Base-by-base conservation (phyloP, 345 rosid species). In the Hypericum androsaemum region DNA sequence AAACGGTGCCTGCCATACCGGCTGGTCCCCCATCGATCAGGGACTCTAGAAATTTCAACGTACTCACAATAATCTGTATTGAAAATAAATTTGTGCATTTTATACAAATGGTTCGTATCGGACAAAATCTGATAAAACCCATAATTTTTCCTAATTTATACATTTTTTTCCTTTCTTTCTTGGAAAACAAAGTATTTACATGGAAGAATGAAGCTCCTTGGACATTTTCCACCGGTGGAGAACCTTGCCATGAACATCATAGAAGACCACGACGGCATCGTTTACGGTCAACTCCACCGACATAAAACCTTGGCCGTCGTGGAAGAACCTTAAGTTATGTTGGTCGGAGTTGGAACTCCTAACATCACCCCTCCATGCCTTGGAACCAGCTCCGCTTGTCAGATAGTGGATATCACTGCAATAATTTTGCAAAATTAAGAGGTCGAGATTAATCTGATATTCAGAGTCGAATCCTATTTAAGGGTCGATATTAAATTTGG, bases 351-450 rank as follows among this genome's bases (percentile, higher is more conserved):
- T 11, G 32, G 54, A 12, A 12, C 39, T 11, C 37, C 52, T 67
- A 6, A 56, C 22, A 39, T 75, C 83, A 0, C 88, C 90, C 49
- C 81, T 79, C 95, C 95, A 83, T 8, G 95, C 83, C 80, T 83
- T 86, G 8, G 95, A 86, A 1, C 90, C 90, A 6, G 79, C 95
- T 32, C 95, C 95, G 50, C 90, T 83, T n/a, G 90, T 86, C 54
- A 83, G 42, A 62, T 64, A 83, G 7, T 83, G 88, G 47, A 83
- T 71, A 1, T 68, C 51, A 43, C 90, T 86, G 66, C 55, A 43
- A 37, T 0, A 42, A 47, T 39, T 10, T n/a, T 2, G 4, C 6
- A 35, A 48, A 11, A 47, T n/a, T 5, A 11, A 32, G 14, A 0
- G 10, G 7, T 8, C 11, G 13, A 12, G 9, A 17, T 49, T 6